Evolutionary conservation across 23 red algal species (phyloP).

Genomic region (Cyanidium caldarium): DNA sequence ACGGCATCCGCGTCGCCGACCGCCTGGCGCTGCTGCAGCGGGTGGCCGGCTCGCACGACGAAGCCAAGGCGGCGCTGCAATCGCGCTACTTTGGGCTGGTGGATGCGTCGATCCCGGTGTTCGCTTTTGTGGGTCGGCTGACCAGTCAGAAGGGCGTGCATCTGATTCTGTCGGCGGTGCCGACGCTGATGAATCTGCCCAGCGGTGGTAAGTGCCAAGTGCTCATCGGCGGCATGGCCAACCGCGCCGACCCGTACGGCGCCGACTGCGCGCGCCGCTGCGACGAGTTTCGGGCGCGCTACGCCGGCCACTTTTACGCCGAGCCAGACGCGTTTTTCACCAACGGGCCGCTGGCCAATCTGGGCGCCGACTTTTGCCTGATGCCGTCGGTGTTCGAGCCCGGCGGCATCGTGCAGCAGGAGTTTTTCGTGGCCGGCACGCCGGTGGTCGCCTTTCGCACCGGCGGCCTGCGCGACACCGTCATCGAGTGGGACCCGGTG

Average conservation of each 20-base stretch:
- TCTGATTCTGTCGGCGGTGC: slow-evolving; percentile 78
- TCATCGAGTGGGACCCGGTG: slow-evolving; percentile 82
- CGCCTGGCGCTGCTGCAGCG: slow-evolving; percentile 41
- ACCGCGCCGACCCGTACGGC: slow-evolving; percentile 70
- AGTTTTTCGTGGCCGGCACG: slow-evolving; percentile 97
- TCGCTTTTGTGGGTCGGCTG: slow-evolving; percentile 91
- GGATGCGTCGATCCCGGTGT: slow-evolving; percentile 73
- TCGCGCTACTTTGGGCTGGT: slow-evolving; percentile 74
- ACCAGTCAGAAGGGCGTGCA: slow-evolving; percentile 98
- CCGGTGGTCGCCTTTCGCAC: slow-evolving; percentile 79
- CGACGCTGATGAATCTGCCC: slow-evolving; percentile 48
- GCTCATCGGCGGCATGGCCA: slow-evolving; percentile 91
- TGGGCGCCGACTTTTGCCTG: slow-evolving; percentile 92
- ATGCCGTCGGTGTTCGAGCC: slow-evolving; percentile 97
- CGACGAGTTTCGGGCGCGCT: slow-evolving; percentile 50
- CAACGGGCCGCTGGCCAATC: slow-evolving; percentile 76
- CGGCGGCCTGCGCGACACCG: slow-evolving; percentile 85
- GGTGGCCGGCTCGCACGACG: slow-evolving; percentile 42
- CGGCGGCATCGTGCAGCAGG: slow-evolving; percentile 89
- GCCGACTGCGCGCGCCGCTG: slow-evolving; percentile 85
- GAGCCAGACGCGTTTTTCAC: slow-evolving; percentile 88
- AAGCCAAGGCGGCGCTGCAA: slow-evolving; percentile 76
- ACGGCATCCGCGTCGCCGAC: slow-evolving; percentile 77
- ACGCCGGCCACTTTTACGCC: slow-evolving; percentile 81
- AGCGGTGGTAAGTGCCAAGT: slow-evolving; percentile 73